A percentile compares a stretch with the other conserved stretches of the same genome.
Conservation (phyloP, 1,139 yeast species). For the Geotrichum fermentans region DNA sequence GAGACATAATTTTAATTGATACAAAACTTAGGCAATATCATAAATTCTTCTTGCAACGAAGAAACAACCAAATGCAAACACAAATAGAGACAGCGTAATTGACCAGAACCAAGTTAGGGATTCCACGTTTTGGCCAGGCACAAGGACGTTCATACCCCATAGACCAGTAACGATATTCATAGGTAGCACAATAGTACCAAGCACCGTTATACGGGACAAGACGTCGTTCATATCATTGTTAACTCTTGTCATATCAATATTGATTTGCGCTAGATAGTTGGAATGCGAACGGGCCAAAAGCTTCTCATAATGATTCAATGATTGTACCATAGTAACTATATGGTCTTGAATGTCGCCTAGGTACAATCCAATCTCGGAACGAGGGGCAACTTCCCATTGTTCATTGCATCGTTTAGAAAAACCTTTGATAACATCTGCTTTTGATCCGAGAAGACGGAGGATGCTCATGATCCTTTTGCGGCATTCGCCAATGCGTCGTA, state of each 20-base stretch:
- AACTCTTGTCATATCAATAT: conserved; percentile 95
- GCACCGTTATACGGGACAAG: conserved; percentile 82
- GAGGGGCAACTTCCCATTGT: conserved; percentile 69
- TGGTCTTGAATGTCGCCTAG: conserved; percentile 87
- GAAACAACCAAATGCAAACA: conserved; percentile 37
- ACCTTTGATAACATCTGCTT: conserved; percentile 94
- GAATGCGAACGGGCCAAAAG: conserved; percentile 89
- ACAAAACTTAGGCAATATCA: conserved; percentile 23
- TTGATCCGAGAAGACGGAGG: conserved; percentile 74
- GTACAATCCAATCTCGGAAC: conserved; percentile 80
- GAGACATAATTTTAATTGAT: neutral
- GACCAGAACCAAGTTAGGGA: conserved; percentile 76
- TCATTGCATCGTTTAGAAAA: conserved; percentile 88
- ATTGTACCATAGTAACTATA: conserved; percentile 86
- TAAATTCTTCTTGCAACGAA: conserved; percentile 32
- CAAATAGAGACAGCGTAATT: conserved; percentile 30
- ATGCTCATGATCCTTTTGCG: conserved; percentile 92
- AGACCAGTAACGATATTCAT: conserved; percentile 91
- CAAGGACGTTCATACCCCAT: conserved; percentile 98
- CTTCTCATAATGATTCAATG: conserved; percentile 89
- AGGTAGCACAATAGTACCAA: conserved; percentile 93
- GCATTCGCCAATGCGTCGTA: conserved; percentile 90
- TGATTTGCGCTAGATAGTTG: conserved; percentile 90
- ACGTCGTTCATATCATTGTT: conserved; percentile 96
- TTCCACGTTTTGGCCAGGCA: conserved; percentile 76